Evolutionary conservation across 2,329 filamentous ascomycete species (phyloP).

Genomic region (Colletotrichum filicis): DNA sequence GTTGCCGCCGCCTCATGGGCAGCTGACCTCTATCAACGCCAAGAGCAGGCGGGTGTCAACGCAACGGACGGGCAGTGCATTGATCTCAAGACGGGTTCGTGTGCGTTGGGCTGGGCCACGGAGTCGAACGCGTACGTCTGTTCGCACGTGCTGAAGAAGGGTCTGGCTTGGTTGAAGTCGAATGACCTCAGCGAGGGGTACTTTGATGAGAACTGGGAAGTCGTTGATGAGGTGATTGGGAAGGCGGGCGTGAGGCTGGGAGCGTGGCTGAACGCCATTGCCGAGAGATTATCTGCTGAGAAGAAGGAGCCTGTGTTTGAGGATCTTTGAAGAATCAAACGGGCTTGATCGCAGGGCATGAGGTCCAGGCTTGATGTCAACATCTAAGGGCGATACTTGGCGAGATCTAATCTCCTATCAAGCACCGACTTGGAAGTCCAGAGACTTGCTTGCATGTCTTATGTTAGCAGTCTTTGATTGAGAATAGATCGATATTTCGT

Average conservation of each 20-base stretch:
- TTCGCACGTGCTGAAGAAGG: slow-evolving; percentile 26
- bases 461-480: neutral
- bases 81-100: slow-evolving; percentile 11
- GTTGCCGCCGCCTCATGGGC: slow-evolving; percentile 28
- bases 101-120: slow-evolving; percentile 22
- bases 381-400: neutral
- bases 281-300: slow-evolving; percentile 7
- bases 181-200: slow-evolving; percentile 32
- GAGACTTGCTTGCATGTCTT: neutral
- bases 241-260: slow-evolving; percentile 29
- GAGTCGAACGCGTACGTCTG: slow-evolving; percentile 32
- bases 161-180: slow-evolving; percentile 15
- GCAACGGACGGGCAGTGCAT: slow-evolving; percentile 21
- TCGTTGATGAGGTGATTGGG: slow-evolving; percentile 32
- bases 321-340: slow-evolving; percentile 17
- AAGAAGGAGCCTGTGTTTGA: neutral
- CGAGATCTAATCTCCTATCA: neutral
- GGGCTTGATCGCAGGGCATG: neutral
- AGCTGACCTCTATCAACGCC: slow-evolving; percentile 17
- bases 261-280: slow-evolving; percentile 32
- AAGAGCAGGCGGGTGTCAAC: slow-evolving; percentile 8
- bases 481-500: neutral
- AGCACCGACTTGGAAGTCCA: slow-evolving; percentile 1
- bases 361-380: too few species aligned
- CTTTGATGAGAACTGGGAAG: slow-evolving; percentile 30